Conservation (phyloP, 2,329 filamentous ascomycete species). For the Claviceps lovelessii region DNA sequence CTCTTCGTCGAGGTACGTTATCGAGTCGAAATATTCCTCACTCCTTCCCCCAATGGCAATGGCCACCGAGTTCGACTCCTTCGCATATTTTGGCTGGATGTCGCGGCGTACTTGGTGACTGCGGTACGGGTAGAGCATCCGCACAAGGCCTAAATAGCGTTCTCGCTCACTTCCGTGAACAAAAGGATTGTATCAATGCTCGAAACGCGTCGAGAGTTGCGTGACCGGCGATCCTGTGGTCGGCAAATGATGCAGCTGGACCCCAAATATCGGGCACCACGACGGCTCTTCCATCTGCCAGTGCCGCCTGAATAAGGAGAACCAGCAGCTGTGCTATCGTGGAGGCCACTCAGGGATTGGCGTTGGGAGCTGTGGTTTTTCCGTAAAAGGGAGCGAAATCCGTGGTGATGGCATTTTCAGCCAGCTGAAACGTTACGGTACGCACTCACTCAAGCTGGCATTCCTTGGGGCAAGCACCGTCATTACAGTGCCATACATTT, state of each 20-base stretch:
- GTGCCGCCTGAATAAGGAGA: not conserved
- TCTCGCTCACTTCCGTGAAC: not conserved
- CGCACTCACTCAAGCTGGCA: not conserved
- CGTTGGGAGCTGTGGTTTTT: not conserved
- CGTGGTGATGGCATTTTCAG: not conserved
- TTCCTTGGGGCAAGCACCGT: not conserved
- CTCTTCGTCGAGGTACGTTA: not conserved
- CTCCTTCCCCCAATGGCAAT: not conserved
- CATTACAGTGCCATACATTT: not conserved
- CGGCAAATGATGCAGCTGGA: not conserved
- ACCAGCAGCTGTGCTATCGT: not conserved
- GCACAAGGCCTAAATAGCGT: not conserved
- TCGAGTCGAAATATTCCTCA: too few relatives aligned
- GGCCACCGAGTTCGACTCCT: not conserved
- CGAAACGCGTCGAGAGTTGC: not conserved
- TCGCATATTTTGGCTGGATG: not conserved
- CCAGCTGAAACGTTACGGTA: not conserved
- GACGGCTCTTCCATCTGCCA: slow-evolving; percentile 1
- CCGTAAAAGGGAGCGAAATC: not conserved
- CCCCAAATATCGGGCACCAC: not conserved
- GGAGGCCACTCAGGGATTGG: not conserved
- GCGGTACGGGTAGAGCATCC: not conserved
- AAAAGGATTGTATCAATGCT: not conserved
- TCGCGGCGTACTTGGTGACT: not conserved
- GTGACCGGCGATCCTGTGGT: not conserved